These are phyloP conservation scores for Mycena kentingensis DNA, from an alignment of 768 basidiomycete species.

Conservation along the genomic window DNA sequence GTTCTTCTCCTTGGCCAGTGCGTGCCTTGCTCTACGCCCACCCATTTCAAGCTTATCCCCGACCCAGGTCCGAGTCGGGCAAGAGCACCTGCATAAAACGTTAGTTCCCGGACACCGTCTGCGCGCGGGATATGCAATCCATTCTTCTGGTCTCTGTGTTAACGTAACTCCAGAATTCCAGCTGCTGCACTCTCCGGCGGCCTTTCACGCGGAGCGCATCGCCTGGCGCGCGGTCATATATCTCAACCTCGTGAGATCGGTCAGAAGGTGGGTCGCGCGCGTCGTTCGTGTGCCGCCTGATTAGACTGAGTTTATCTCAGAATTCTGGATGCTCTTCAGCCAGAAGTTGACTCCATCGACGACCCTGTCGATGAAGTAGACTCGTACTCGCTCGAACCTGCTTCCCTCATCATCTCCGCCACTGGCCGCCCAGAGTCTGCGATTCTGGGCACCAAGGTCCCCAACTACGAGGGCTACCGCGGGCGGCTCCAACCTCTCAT, in stretches of 20 bases:
- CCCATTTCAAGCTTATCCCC: constrained; percentile 7
- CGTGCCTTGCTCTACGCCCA: background rate
- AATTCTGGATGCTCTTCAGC: constrained; percentile 73
- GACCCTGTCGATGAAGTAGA: constrained; percentile 56
- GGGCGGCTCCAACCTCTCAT: constrained; percentile 65
- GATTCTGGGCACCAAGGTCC: constrained; percentile 49
- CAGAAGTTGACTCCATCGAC: constrained; percentile 60
- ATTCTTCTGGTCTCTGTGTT: constrained; percentile 10
- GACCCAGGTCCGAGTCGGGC: constrained; percentile 68
- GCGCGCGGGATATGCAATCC: constrained; percentile 14
- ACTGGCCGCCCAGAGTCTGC: constrained; percentile 54
- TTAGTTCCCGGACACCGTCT: constrained; percentile 45
- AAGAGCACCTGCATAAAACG: constrained; percentile 89
- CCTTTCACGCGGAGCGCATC: constrained; percentile 77
- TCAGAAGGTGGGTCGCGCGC: constrained; percentile 62
- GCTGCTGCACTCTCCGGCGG: constrained; percentile 72
- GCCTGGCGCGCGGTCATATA: constrained; percentile 90
- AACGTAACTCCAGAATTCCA: constrained; percentile 66
- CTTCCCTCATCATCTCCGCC: constrained; percentile 52
- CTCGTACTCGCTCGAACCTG: constrained; percentile 43
- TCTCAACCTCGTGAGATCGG: constrained; percentile 81
- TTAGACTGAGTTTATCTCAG: constrained; percentile 37
- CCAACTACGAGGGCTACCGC: constrained; percentile 64
- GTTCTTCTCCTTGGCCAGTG: constrained; percentile 78
- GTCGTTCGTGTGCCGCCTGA: constrained; percentile 14